Evolutionary conservation across 2,329 filamentous ascomycete genomes (phyloP), one percentile per base, ranked within the genome.

Genomic region (Dactylellina sp.): DNA sequence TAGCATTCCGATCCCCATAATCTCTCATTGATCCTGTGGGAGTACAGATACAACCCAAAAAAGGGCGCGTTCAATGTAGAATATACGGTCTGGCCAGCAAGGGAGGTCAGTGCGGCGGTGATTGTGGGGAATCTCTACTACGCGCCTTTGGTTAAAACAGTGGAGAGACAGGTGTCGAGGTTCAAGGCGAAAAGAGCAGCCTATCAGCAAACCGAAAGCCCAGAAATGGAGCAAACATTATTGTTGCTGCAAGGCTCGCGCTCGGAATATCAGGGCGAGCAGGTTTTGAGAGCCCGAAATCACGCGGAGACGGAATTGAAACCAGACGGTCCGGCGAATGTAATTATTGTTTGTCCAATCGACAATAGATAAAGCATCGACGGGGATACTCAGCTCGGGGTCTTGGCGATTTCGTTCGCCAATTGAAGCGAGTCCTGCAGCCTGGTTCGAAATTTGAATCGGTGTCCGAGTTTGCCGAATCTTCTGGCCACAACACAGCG

Each of bases 91-190:
- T 62, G 56, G 61, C 53, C 57, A 55, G 53, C 39, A 2, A 49
- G 61, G 37, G 70, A 74, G 52, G 70, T 66, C 12, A 74, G 61
- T 47, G 50, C 61, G 6, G 49, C 55, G 9, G 56, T 62, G 7
- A 62, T 62, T 37, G 70, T 62, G 16, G 61, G 53, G 18, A 66
- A 74, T 24, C 39, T 74, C 20, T 74, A 65, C 39, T 61, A 61
- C 25, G 68, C 55, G 22, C 55, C 61, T n/a, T 7, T 49, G 22
- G 55, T 62, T 20, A 61, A 60, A 35, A 46, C 56, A 22, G 35
- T 20, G 28, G 52, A 59, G 37, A 53, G 14, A 5, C 52, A 24
- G 47, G 18, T 66, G 3, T 62, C 55, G 32, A 62, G 49, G 47
- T 39, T 49, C 35, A 64, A 49, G 16, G 44, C 32, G 20, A 74